These are phyloP conservation scores for Litsea cubeba DNA, from an alignment of 164 flowering plant species.

Conservation along the genomic window DNA sequence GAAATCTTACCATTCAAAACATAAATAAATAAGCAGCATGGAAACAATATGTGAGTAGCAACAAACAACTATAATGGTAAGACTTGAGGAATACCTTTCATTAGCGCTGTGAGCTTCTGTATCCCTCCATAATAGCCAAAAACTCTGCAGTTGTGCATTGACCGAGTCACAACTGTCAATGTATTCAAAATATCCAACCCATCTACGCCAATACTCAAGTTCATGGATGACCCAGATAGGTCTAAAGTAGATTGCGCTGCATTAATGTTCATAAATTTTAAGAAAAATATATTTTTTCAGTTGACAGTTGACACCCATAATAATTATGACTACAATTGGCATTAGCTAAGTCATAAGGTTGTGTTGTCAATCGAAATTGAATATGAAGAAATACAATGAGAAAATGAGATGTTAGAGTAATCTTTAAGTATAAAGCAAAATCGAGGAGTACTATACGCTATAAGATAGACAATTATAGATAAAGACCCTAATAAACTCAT, in stretches of 20 bases:
- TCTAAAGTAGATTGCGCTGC: constrained; percentile 34
- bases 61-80: neutral
- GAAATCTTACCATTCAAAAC: too few species aligned
- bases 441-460: neutral
- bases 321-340: neutral
- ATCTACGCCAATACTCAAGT: constrained; percentile 41
- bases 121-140: constrained; percentile 82
- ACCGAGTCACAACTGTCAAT: constrained; percentile 60
- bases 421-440: neutral
- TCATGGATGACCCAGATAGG: constrained; percentile 29
- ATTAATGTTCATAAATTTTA: constrained; percentile 31
- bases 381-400: neutral
- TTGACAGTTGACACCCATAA: neutral
- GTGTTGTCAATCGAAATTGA: neutral
- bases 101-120: constrained; percentile 81
- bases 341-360: neutral
- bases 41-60: neutral
- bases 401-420: neutral
- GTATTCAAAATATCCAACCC: constrained; percentile 69
- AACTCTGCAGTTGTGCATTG: constrained; percentile 76
- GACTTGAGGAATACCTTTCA: constrained; percentile 61
- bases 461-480: too few species aligned
- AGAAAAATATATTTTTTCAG: neutral
- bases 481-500: too few species aligned
- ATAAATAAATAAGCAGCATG: too few species aligned